These are phyloP conservation scores for Phytomonas sp. DNA, from an alignment of 208 protist species.

Conservation along the genomic window DNA sequence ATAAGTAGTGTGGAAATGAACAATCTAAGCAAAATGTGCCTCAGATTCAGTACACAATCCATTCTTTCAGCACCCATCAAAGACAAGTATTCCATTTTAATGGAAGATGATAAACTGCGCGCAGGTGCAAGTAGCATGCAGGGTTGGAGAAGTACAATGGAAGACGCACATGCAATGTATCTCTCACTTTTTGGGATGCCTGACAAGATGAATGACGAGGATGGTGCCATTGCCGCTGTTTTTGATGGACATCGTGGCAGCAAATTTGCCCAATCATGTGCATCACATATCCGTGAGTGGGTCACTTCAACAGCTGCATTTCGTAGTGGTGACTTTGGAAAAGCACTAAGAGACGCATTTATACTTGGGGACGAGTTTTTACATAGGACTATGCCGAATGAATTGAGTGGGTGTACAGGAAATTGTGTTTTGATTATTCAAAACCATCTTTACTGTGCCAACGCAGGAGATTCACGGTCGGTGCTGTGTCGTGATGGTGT, in stretches of 20 bases:
- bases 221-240: constrained; percentile 72
- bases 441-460: constrained; percentile 90
- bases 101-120: constrained; percentile 87
- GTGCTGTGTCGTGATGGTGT: constrained; percentile 81
- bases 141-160: constrained; percentile 87
- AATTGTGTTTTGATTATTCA: constrained; percentile 78
- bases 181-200: constrained; percentile 73
- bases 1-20: constrained; percentile 23
- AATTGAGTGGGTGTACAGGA: constrained; percentile 76
- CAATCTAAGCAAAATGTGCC: constrained; percentile 31
- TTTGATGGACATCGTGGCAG: constrained; percentile 87
- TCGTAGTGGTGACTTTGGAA: constrained; percentile 47
- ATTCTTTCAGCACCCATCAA: constrained; percentile 65
- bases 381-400: constrained; percentile 62
- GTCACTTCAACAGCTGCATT: constrained; percentile 52
- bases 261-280: constrained; percentile 71
- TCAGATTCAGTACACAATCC: constrained; percentile 52
- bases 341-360: constrained; percentile 62
- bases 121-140: constrained; percentile 89
- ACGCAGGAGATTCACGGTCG: constrained; percentile 89
- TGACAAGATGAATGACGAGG: constrained; percentile 49
- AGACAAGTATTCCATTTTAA: constrained; percentile 88
- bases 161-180: constrained; percentile 82
- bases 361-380: constrained; percentile 58
- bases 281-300: constrained; percentile 68